Percentiles rank a stretch among this genome's conserved stretches.
phyloP scores from a whole-genome alignment of 257 asterid species.

The Avicennia marina region DNA sequence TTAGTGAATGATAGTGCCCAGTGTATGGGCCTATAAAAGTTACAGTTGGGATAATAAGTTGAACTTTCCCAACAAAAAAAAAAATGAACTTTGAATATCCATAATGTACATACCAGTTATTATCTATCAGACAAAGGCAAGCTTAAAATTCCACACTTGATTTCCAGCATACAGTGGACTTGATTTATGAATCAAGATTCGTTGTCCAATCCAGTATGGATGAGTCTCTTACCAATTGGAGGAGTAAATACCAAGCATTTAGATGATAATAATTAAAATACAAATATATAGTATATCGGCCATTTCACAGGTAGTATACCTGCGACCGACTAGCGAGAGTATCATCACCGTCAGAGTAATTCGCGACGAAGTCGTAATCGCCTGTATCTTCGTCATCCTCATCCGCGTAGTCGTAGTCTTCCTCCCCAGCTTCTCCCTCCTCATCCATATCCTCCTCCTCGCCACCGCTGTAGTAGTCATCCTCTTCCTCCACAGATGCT shows the following conservation, averaged over 20 bases:
- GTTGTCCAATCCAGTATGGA: no score
- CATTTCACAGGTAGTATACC: slow-evolving; percentile 23
- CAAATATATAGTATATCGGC: not conserved
- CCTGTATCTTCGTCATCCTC: slow-evolving; percentile 41
- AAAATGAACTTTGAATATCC: no score
- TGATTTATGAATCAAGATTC: no score
- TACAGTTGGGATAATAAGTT: no score
- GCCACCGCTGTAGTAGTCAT: slow-evolving; percentile 55
- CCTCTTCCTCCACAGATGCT: slow-evolving; percentile 81
- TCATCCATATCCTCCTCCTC: slow-evolving; percentile 40
- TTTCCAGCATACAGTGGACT: no score
- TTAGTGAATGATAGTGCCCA: no score
- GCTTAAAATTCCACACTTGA: no score
- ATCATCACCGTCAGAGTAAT: slow-evolving; percentile 47
- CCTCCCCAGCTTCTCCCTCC: slow-evolving; percentile 29
- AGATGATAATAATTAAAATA: not conserved
- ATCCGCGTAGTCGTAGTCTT: slow-evolving; percentile 26
- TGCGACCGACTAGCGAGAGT: slow-evolving; percentile 55
- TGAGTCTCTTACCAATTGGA: no score
- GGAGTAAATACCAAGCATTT: not conserved
- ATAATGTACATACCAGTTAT: no score
- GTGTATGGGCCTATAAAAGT: no score
- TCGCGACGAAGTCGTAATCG: slow-evolving; percentile 62
- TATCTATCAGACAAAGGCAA: no score
- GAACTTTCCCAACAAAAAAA: no score